Conservation (phyloP, 2,329 filamentous ascomycete species). For the Aspergillus bombycis region DNA sequence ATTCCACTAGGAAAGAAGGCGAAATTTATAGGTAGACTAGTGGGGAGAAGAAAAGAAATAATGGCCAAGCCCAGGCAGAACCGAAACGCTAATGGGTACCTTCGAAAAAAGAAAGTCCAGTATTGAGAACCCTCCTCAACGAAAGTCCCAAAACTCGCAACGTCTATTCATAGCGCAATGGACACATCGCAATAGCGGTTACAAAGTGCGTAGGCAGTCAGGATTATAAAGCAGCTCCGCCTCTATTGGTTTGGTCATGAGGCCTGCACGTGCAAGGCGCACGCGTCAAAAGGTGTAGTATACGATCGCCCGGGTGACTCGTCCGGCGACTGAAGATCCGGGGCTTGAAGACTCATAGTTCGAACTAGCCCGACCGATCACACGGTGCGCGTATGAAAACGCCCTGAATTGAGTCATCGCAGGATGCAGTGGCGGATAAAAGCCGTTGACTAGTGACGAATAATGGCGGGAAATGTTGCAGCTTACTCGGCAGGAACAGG, state of each 20-base stretch:
- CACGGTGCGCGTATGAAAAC: not conserved
- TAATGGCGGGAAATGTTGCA: constrained; percentile 1
- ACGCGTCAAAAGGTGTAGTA: constrained; percentile 19
- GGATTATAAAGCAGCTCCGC: constrained; percentile 22
- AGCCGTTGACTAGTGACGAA: constrained; percentile 11
- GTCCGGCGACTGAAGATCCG: not conserved
- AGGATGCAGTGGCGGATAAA: not conserved
- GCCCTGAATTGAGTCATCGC: constrained; percentile 15
- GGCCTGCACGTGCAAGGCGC: constrained; percentile 23
- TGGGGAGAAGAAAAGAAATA: not conserved
- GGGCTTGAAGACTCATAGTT: constrained; percentile 8
- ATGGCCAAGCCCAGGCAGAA: not conserved
- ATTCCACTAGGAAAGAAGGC: not conserved
- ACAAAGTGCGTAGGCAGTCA: not conserved
- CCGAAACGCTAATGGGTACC: not conserved
- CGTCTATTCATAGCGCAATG: constrained; percentile 11
- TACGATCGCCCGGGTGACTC: constrained; percentile 20
- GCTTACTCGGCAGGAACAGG: not conserved
- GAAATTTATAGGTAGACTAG: not conserved
- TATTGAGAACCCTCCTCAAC: constrained; percentile 9
- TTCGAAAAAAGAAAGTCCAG: not conserved
- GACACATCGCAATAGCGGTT: constrained; percentile 4
- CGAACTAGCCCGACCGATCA: constrained; percentile 2
- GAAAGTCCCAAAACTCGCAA: constrained; percentile 12
- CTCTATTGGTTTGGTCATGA: constrained; percentile 18